These are phyloP conservation scores for Chaetomium fimeti DNA, from an alignment of 495 filamentous ascomycete genomes.

Conservation along the genomic window DNA sequence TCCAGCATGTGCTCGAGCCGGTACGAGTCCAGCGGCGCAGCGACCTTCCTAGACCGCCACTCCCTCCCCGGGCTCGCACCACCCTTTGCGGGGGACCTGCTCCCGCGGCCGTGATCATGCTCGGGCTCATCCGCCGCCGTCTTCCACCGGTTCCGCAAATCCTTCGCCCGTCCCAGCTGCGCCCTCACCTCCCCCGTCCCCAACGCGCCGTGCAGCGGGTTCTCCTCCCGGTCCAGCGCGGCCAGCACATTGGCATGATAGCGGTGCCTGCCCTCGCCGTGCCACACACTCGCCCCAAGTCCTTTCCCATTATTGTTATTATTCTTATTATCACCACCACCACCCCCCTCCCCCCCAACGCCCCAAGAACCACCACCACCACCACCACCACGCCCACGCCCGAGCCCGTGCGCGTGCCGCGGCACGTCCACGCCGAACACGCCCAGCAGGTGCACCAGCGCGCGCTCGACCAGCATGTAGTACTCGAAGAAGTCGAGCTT, in stretches of 20 bases:
- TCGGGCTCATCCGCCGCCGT: slow-evolving; percentile 53
- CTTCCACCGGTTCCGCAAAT: slow-evolving; percentile 67
- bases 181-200: slow-evolving; percentile 47
- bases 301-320: background rate
- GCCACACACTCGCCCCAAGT: slow-evolving; percentile 1
- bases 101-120: slow-evolving; percentile 11
- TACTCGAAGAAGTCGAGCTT: slow-evolving; percentile 71
- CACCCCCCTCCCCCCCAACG: background rate
- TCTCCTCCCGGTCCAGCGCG: slow-evolving; percentile 49
- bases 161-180: slow-evolving; percentile 59
- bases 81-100: slow-evolving; percentile 14
- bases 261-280: slow-evolving; percentile 38
- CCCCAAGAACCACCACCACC: no score
- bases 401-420: background rate
- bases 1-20: slow-evolving; percentile 56
- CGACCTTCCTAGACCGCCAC: slow-evolving; percentile 23
- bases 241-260: slow-evolving; percentile 66
- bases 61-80: slow-evolving; percentile 24
- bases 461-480: slow-evolving; percentile 64
- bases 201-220: slow-evolving; percentile 53
- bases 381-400: background rate
- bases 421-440: slow-evolving; percentile 55
- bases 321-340: background rate
- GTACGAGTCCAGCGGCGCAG: slow-evolving; percentile 51
- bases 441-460: slow-evolving; percentile 58